Evolutionary conservation across 2,329 filamentous ascomycete species (phyloP).

Genomic region (Reticulascus tulasneorum): DNA sequence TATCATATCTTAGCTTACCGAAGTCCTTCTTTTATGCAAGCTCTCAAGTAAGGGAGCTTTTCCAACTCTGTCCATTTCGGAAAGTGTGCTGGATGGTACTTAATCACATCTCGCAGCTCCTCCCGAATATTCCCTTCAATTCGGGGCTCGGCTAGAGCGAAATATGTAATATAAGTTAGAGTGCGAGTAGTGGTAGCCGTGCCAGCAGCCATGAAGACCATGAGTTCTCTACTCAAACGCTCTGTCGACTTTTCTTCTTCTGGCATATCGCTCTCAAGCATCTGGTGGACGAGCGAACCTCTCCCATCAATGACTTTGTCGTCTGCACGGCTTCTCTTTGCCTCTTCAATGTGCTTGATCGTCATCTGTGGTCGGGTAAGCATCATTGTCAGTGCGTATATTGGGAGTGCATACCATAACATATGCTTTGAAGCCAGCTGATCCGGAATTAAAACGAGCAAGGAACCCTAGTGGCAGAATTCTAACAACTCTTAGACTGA

Average conservation of each 20-base stretch:
- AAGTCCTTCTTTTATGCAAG: slow-evolving; percentile 48
- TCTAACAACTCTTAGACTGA: background rate
- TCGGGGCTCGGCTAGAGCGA: slow-evolving; percentile 26
- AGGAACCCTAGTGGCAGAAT: background rate
- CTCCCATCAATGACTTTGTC: too few relatives aligned
- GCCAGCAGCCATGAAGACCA: slow-evolving; percentile 47
- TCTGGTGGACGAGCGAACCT: too few relatives aligned
- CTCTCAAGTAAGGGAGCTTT: slow-evolving; percentile 39
- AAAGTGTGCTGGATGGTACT: slow-evolving; percentile 20
- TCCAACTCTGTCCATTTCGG: slow-evolving; percentile 25
- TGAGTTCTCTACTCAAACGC: slow-evolving; percentile 9
- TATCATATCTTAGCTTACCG: too few relatives aligned
- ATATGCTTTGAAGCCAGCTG: too few relatives aligned
- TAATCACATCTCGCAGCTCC: slow-evolving; percentile 28
- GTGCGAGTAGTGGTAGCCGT: slow-evolving; percentile 43
- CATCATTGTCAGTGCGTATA: too few relatives aligned
- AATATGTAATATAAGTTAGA: slow-evolving; percentile 27
- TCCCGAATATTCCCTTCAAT: slow-evolving; percentile 26
- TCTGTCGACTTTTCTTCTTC: slow-evolving; percentile 12
- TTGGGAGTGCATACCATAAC: too few relatives aligned
- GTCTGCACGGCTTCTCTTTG: background rate
- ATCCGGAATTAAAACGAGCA: background rate
- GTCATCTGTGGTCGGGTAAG: too few relatives aligned
- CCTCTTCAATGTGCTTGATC: background rate
- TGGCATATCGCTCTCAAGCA: slow-evolving; percentile 13